Percentiles rank a stretch among this genome's conserved stretches.
phyloP scores from a whole-genome alignment of 805 yeast genomes.

The Nakazawaea sp. region DNA sequence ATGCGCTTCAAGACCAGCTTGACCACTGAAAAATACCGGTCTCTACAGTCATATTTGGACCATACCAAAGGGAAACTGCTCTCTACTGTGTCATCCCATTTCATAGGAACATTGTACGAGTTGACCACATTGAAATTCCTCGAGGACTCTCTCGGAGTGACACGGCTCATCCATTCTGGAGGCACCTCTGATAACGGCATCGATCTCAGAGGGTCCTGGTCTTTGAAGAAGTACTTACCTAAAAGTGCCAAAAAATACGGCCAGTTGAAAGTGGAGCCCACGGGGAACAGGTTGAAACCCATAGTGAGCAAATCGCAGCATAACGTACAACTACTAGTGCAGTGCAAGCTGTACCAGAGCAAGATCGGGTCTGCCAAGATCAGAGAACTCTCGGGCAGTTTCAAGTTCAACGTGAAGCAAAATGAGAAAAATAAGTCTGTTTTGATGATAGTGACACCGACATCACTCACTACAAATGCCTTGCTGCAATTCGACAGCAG shows the following conservation, averaged over 20 bases:
- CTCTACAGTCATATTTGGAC: slow-evolving; percentile 23
- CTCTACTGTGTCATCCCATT: slow-evolving; percentile 40
- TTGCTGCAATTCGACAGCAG: slow-evolving; percentile 36
- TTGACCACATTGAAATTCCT: slow-evolving; percentile 33
- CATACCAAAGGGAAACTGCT: slow-evolving; percentile 26
- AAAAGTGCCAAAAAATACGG: slow-evolving; percentile 9
- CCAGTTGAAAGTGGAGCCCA: slow-evolving; percentile 2
- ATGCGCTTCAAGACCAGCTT: slow-evolving; percentile 9
- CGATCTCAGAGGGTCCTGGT: slow-evolving; percentile 50
- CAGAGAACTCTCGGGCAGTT: slow-evolving; percentile 50
- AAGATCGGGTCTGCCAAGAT: slow-evolving; percentile 39
- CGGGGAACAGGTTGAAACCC: slow-evolving; percentile 11
- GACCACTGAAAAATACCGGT: slow-evolving; percentile 18
- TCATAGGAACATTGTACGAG: slow-evolving; percentile 52
- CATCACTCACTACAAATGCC: slow-evolving; percentile 41
- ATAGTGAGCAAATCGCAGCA: slow-evolving; percentile 1
- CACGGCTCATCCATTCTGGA: slow-evolving; percentile 37
- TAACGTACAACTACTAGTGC: slow-evolving; percentile 31
- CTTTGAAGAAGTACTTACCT: slow-evolving; percentile 22
- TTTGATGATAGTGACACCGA: slow-evolving; percentile 41
- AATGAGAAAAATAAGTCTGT: slow-evolving; percentile 17
- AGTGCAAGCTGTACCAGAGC: slow-evolving; percentile 43
- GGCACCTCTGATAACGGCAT: slow-evolving; percentile 53
- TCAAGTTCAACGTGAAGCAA: slow-evolving; percentile 27
- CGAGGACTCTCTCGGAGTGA: slow-evolving; percentile 28